Base-by-base conservation (phyloP, 176 grass and related monocot species). In the Tillandsia fasciculata region DNA sequence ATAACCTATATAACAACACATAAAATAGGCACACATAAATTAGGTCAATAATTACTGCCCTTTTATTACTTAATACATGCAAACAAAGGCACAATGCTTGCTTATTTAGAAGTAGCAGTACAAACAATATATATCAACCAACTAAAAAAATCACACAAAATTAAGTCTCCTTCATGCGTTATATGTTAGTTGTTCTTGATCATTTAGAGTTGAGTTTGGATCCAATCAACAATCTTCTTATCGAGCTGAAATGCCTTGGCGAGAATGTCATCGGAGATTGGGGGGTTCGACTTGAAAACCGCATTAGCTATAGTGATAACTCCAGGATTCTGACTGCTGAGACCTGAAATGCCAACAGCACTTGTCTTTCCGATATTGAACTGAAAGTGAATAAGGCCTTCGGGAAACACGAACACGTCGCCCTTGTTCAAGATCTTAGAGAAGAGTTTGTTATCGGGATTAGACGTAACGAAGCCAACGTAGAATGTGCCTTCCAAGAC, bases 401-500 rank as follows among this genome's bases (percentile, higher is more conserved):
- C n/a, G 0, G 74, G 74, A 13, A 57, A 57, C 53, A 57, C 53
- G n/a, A 57, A 57, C 12, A 73, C 83, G 52, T 80, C 83, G 1
- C 83, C 83, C 11, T 57, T 52, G 1, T 76, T 48, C 12, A 85
- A 67, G 42, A 70, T 57, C 49, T 80, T 68, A 2, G 70, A 13
- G 72, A 80, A 85, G 10, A 85, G 66, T 24, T 51, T 70, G 67
- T 85, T 80, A 24, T 78, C 20, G 1, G 33, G 33, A 0, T 42
- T 42, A 7, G 83, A 70, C 0, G 83, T 70, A 20, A 85, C 48
- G 33, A 42, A 42, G 4, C 33, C 33, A 7, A 42, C 33, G 64
- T 74, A 77, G 17, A 85, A 68, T 11, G 53, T 63, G 0, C 83
- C 83, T 28, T 85, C 67, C 49, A 63, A 22, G 58, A 85, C 72